phyloP scores from a whole-genome alignment of 1,284 basidiomycete species.

The Papiliotrema laurentii region DNA sequence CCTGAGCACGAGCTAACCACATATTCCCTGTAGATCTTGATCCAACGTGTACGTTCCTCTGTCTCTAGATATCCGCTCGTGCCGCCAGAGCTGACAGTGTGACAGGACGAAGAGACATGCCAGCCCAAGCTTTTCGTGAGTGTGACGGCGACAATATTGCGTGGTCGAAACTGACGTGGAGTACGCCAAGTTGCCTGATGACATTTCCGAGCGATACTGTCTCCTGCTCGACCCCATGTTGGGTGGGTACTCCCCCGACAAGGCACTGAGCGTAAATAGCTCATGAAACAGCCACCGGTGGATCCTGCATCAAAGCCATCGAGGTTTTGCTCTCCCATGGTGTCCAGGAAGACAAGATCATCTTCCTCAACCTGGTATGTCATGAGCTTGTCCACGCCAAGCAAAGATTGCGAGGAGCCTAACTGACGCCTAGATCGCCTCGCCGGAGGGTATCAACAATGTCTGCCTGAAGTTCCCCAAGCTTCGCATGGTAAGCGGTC shows the following conservation, averaged over 20 bases:
- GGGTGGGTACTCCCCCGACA: slow-evolving; percentile 59
- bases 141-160: too few species aligned
- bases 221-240: slow-evolving; percentile 97
- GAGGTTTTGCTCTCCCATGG: slow-evolving; percentile 88
- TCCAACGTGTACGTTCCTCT: slow-evolving; percentile 67
- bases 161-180: slow-evolving; percentile 15
- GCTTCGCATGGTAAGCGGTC: slow-evolving; percentile 67
- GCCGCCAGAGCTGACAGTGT: slow-evolving; percentile 1
- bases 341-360: slow-evolving; percentile 73
- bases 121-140: slow-evolving; percentile 73
- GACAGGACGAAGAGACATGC: slow-evolving; percentile 83
- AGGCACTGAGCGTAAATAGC: too few species aligned
- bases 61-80: neutral
- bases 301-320: slow-evolving; percentile 95
- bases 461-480: slow-evolving; percentile 77
- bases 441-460: slow-evolving; percentile 82
- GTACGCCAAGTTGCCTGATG: slow-evolving; percentile 78
- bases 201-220: slow-evolving; percentile 86
- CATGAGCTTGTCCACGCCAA: neutral
- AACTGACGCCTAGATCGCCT: slow-evolving; percentile 62
- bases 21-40: slow-evolving; percentile 63
- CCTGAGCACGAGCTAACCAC: too few species aligned
- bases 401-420: neutral
- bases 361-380: slow-evolving; percentile 90
- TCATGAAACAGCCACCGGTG: slow-evolving; percentile 71